Percentiles rank a stretch among this genome's conserved stretches.
These are phyloP conservation scores for Pachysandra terminalis DNA, from an alignment of 164 flowering plant genomes.

Conservation along the genomic window DNA sequence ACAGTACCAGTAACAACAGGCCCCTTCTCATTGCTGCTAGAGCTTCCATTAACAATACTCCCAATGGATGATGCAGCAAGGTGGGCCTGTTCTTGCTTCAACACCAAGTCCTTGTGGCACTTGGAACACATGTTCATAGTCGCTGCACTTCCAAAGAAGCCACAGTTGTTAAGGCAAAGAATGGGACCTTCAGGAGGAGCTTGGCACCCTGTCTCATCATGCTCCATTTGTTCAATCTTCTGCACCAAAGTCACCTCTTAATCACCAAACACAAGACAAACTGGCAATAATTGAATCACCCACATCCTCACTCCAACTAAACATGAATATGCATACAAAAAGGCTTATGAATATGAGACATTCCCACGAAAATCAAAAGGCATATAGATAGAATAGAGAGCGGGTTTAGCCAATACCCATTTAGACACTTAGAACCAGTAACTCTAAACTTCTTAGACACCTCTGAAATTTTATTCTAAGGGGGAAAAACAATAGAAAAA, in stretches of 20 bases:
- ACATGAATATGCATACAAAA: too few relatives aligned
- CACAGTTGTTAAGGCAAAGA: conserved; percentile 54
- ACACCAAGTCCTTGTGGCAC: conserved; percentile 47
- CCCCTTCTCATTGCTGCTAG: conserved; percentile 27
- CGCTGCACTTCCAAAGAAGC: conserved; percentile 58
- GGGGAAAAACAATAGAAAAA: too few relatives aligned
- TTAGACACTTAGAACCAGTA: too few relatives aligned
- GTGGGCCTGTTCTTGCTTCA: conserved; percentile 46
- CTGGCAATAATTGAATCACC: too few relatives aligned
- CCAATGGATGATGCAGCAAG: conserved; percentile 53
- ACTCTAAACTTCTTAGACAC: too few relatives aligned
- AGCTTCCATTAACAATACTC: conserved; percentile 40
- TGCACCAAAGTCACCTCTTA: conserved; percentile 15
- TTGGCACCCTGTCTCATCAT: conserved; percentile 59
- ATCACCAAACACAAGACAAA: too few relatives aligned
- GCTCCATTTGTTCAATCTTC: conserved; percentile 38
- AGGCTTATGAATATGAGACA: too few relatives aligned
- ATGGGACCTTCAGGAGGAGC: conserved; percentile 51
- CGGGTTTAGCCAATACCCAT: too few relatives aligned
- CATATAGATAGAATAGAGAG: too few relatives aligned
- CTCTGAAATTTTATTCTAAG: too few relatives aligned
- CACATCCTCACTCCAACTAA: too few relatives aligned
- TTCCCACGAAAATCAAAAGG: too few relatives aligned
- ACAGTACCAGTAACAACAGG: conserved; percentile 18
- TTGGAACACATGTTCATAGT: conserved; percentile 66